Evolutionary conservation across 2,329 filamentous ascomycete species (phyloP), one percentile per base, ranked within the genome.

Genomic region (Phyllosticta citriasiana): DNA sequence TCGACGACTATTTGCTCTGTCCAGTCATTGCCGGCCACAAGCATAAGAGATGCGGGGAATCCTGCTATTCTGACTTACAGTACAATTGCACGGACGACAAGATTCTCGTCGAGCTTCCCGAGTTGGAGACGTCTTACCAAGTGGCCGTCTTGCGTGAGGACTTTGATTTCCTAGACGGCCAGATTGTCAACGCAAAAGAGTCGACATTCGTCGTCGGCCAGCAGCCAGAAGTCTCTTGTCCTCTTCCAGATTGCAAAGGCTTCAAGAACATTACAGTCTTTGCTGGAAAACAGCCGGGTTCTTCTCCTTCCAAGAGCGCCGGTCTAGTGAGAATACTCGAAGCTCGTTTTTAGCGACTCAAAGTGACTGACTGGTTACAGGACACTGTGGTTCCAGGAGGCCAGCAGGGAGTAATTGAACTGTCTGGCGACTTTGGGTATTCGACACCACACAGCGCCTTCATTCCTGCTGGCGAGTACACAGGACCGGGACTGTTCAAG

Each of bases 41-140:
- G 16, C 70, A 71, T 0, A 60, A 72, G 35, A 63, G 64, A 60
- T 76, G 73, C 53, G 73, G 73, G n/a, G 58, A 55, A 1, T 71
- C 70, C 51, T 75, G 73, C 66, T 75, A 74, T 58, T 62, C 57
- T 9, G 9, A 26, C 8, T 16, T 52, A 16, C 27, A 19, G 52
- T 55, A 62, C 47, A 30, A 4, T 2, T 61, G 59, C 55, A 27
- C 16, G 4, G 40, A 57, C 3, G 52, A 16, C 35, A 24, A 22
- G n/a, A 53, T 26, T 2, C 22, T 57, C 16, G 25, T 4, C 14
- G 19, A 51, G 35, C 52, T 59, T 8, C 25, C 56, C 2, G 7
- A n/a, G 14, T 4, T 19, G n/a, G 33, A 55, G 4, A 30, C 22
- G 3, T 25, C 52, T 5, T 62, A 47, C n/a, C 14, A 40, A 19